A percentile compares a stretch with the other conserved stretches of the same genome.
phyloP scores from a whole-genome alignment of 2,329 filamentous ascomycete genomes.

The Botrytis squamosa region DNA sequence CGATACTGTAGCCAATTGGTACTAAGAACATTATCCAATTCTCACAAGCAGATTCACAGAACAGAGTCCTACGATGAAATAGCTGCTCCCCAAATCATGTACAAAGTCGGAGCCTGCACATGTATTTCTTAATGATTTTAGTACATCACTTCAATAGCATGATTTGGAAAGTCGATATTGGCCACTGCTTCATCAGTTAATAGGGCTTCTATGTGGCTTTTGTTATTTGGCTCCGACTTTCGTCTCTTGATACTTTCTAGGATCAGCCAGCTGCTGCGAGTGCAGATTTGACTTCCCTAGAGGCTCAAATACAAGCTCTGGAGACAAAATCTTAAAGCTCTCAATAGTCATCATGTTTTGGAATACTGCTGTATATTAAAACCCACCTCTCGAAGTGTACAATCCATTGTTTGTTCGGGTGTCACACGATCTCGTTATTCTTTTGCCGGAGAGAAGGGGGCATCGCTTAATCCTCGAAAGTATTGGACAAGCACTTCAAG shows the following conservation, averaged over 20 bases:
- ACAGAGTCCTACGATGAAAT: neutral
- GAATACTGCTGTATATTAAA: neutral
- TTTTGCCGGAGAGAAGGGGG: neutral
- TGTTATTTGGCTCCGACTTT: no score
- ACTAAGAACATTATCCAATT: neutral
- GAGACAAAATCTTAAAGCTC: neutral
- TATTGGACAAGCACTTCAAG: neutral
- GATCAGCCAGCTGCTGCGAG: neutral
- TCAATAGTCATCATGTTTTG: neutral
- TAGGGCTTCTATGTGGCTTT: neutral
- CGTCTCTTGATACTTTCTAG: neutral
- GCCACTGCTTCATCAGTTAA: neutral
- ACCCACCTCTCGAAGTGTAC: neutral
- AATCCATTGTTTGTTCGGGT: neutral
- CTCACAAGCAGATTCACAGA: neutral
- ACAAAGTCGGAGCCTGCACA: neutral
- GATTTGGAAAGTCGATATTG: neutral
- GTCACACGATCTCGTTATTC: neutral
- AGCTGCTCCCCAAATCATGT: neutral
- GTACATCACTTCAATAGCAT: neutral
- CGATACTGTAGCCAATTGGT: neutral
- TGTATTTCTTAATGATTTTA: neutral
- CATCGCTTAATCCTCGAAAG: neutral
- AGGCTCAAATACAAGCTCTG: neutral
- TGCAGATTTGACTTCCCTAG: neutral